Percentiles rank a stretch among this genome's conserved stretches.
Evolutionary conservation across 306 rosid species (phyloP).

Genomic region (Purshia tridentata): DNA sequence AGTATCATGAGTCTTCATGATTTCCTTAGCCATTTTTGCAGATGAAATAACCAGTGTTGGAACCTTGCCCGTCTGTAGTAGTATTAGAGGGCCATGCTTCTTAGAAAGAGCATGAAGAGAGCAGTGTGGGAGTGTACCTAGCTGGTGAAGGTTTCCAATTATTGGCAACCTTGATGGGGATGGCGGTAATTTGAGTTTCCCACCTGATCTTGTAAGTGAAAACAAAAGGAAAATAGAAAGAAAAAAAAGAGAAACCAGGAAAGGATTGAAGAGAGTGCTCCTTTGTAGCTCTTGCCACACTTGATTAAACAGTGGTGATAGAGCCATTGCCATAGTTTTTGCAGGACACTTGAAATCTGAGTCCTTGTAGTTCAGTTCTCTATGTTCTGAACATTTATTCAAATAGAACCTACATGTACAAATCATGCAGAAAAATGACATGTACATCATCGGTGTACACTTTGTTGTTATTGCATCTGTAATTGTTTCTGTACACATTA

Average conservation of each 20-base stretch:
- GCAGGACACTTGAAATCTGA: neutral
- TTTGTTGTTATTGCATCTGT: neutral
- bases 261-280: neutral
- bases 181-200: neutral
- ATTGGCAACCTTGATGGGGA: slow-evolving; percentile 23
- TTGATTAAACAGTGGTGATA: neutral
- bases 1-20: slow-evolving; percentile 23
- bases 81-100: slow-evolving; percentile 22
- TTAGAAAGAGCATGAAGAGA: slow-evolving; percentile 17
- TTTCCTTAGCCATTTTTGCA: slow-evolving; percentile 15
- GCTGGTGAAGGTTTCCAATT: slow-evolving; percentile 28
- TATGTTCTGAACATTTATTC: neutral
- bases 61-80: neutral
- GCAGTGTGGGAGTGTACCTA: slow-evolving; percentile 23
- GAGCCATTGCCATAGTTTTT: neutral
- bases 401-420: too few species aligned
- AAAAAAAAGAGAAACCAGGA: neutral
- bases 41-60: slow-evolving; percentile 30
- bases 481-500: too few species aligned
- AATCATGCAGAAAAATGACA: too few species aligned
- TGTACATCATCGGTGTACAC: too few species aligned
- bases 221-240: neutral
- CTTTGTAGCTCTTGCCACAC: neutral
- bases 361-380: neutral
- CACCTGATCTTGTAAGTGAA: neutral